Evolutionary conservation across 768 basidiomycete genomes (phyloP), one percentile per base, ranked within the genome.

Genomic region (Leucosporidium creatinivorum): DNA sequence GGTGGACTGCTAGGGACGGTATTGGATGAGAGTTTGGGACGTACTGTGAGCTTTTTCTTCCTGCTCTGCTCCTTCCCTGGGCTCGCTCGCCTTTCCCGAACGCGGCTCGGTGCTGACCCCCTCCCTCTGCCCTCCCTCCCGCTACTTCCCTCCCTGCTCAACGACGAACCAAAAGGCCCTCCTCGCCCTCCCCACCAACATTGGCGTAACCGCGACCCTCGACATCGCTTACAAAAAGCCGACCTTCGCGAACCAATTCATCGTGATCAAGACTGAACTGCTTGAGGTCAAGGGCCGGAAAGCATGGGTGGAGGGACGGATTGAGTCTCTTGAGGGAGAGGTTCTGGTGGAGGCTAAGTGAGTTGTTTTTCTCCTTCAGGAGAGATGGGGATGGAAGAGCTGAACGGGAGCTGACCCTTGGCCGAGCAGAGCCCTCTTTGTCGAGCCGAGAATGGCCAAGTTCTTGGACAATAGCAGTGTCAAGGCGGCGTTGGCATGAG

Each of bases 201-300:
- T 98, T 51, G 94, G 90, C 23, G 93, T 98, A 17, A 99, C 94
- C 0, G 94, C 93, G 2, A 88, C 84, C 52, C 81, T 99, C 52
- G 82, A 82, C 25, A 77, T 97, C 58, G 85, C 86, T 73, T 99
- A 93, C 79, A 85, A 84, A 61, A 88, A 90, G 2, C 94, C 94
- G 44, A 64, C 58, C 2, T 65, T 67, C 39, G 72, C 58, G 23
- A 44, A 65, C 47, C 79, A 96, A 87, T 96, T 93, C 77, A 82
- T 97, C 58, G 84, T 94, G 23, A 84, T 97, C 64, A 86, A 85
- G 70, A 87, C 88, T 3, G 82, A 80, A 54, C 80, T 93, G 3
- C 79, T 81, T 0, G 84, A 87, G 71, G 79, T 82, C 23, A 84
- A 87, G 64, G 93, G 92, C 0, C 85, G 94, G 25, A 97, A 94